A percentile compares a stretch with the other conserved stretches of the same genome.
Conservation (phyloP, 495 filamentous ascomycete genomes). For the Neurospora pannonica region DNA sequence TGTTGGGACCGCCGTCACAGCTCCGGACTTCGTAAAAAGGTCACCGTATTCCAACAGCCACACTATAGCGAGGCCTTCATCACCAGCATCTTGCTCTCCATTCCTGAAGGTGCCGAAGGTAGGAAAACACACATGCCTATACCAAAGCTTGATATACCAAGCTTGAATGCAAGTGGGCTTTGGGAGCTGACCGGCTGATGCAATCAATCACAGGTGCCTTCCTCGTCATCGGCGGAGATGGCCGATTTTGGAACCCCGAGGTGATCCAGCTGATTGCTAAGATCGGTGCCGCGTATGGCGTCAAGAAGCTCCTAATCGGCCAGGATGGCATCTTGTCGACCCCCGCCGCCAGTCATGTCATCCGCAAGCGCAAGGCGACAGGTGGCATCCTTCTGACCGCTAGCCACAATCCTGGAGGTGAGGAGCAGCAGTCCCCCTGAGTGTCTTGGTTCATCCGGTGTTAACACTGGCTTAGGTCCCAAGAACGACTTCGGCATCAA, state of each 20-base stretch:
- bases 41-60: conserved; percentile 89
- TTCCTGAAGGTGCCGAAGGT: conserved; percentile 81
- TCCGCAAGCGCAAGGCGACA: conserved; percentile 85
- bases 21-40: conserved; percentile 97
- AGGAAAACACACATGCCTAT: not conserved
- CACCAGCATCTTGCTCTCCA: conserved; percentile 85
- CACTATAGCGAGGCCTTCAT: conserved; percentile 96
- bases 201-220: conserved; percentile 47
- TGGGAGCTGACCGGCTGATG: not conserved
- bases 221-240: conserved; percentile 96
- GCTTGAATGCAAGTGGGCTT: not conserved
- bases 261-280: conserved; percentile 95
- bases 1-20: conserved; percentile 32
- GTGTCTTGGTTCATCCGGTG: not conserved
- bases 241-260: conserved; percentile 93
- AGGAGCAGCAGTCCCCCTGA: conserved; percentile 20
- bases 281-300: conserved; percentile 92
- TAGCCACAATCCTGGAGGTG: conserved; percentile 96
- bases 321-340: conserved; percentile 95
- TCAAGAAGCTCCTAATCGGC: conserved; percentile 95
- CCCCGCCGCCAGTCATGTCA: conserved; percentile 90
- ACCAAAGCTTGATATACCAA: not conserved
- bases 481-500: conserved; percentile 97
- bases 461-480: conserved; percentile 51
- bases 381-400: conserved; percentile 95